Evolutionary conservation across 805 yeast genomes (phyloP), one percentile per base, ranked within the genome.

Genomic region (Yamadazyma tumulicola): DNA sequence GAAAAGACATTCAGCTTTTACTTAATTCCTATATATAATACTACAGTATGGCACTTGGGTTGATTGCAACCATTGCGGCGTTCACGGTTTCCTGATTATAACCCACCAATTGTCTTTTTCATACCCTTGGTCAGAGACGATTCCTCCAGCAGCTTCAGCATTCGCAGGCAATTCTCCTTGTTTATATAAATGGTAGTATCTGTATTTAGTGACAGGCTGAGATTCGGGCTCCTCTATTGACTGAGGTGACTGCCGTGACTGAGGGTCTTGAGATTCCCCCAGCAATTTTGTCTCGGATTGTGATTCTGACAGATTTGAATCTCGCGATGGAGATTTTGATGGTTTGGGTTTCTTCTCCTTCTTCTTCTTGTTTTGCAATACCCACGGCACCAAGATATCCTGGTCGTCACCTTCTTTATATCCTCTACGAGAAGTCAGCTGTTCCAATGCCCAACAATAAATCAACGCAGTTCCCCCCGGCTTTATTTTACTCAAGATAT

Each of bases 401-500:
- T 86, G 97, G 35, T 84, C 88, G 77, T 83, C 88, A 8, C 94
- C 95, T 46, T 79, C 89, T 45, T 83, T 80, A 61, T 87, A 93
- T 0, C 97, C 97, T 48, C 97, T 71, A 46, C 97, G 70, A 0
- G 95, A 84, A 16, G 69, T 72, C 38, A 81, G 84, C 57, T 93
- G 98, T 46, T 93, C 98, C 34, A 93, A 59, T 0, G 98, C 98
- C 98, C 98, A 93, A 34, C 95, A 94, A 55, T 91, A 93, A 6
- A 93, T 74, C 48, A 93, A 61, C 0, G 86, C 84, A 34, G 71
- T 74, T 1, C 95, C 96, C 0, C 77, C 78, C 0, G 43, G 35
- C 26, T 56, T 67, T 34, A 93, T 55, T 39, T 75, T 75, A 14
- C 78, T 59, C 24, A 93, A 53, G 2, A 89, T 80, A 39, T 83